Evolutionary conservation across 73 alveolate species (phyloP).

Genomic region (Uronychia binucleata): DNA sequence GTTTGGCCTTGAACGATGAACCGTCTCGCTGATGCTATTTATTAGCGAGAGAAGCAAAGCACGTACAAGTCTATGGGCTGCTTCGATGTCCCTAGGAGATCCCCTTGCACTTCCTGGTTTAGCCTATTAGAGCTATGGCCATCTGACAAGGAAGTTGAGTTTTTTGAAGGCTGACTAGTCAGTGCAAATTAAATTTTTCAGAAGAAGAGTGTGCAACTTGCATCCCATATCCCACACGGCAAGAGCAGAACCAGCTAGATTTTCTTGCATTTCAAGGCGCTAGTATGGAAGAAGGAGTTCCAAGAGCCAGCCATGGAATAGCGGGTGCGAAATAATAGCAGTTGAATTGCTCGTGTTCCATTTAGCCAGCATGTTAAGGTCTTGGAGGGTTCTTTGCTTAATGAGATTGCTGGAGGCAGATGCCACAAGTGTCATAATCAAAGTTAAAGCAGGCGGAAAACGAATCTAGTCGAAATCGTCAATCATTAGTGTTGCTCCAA

Average conservation of each 20-base stretch:
- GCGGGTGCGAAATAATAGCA: constrained; percentile 31
- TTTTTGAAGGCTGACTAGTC: constrained; percentile 54
- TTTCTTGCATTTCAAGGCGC: neutral
- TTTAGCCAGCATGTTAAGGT: constrained; percentile 55
- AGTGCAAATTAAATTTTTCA: constrained; percentile 33
- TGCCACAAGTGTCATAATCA: constrained; percentile 36
- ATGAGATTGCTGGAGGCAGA: constrained; percentile 41
- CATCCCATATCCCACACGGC: constrained; percentile 73
- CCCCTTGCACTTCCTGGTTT: neutral
- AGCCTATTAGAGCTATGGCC: constrained; percentile 19
- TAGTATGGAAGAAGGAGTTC: constrained; percentile 62
- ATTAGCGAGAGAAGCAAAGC: neutral
- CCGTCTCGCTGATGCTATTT: constrained; percentile 6
- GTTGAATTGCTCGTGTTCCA: constrained; percentile 56
- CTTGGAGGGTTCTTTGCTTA: constrained; percentile 62
- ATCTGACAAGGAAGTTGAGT: constrained; percentile 48
- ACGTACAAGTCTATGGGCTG: constrained; percentile 11
- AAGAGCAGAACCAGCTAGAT: constrained; percentile 29
- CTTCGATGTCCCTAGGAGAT: neutral
- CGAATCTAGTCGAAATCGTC: constrained; percentile 61
- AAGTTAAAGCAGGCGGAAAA: constrained; percentile 37
- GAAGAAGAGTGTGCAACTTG: constrained; percentile 56
- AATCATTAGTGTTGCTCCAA: constrained; percentile 42
- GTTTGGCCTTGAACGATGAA: constrained; percentile 36
- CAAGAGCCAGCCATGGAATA: constrained; percentile 62